A percentile compares a stretch with the other conserved stretches of the same genome.
phyloP scores from a whole-genome alignment of 1,284 basidiomycete species.

The Amylostereum areolatum region DNA sequence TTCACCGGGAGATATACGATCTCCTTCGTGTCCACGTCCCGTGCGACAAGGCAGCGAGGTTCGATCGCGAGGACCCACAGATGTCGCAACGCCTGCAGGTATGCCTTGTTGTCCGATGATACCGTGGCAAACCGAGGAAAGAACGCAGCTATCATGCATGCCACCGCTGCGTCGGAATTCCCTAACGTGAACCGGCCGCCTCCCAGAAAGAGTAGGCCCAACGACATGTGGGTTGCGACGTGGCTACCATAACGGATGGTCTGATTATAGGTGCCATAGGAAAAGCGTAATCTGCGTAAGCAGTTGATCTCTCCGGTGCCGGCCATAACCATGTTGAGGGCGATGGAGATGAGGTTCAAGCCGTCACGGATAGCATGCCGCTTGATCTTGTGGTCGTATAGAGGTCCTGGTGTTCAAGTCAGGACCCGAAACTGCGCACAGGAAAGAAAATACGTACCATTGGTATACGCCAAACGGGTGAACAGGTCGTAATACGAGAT shows the following conservation, averaged over 20 bases:
- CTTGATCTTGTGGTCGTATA: constrained; percentile 82
- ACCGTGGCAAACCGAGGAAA: constrained; percentile 82
- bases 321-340: constrained; percentile 90
- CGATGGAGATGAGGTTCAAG: constrained; percentile 80
- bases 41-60: constrained; percentile 85
- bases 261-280: constrained; percentile 86
- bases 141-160: constrained; percentile 84
- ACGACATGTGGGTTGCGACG: constrained; percentile 85
- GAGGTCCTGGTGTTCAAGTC: constrained; percentile 43
- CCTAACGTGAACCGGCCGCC: constrained; percentile 91
- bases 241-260: constrained; percentile 85
- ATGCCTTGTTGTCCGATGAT: constrained; percentile 85
- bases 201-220: constrained; percentile 92
- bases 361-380: constrained; percentile 85
- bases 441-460: constrained; percentile 37
- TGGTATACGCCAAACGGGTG: constrained; percentile 58
- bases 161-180: constrained; percentile 87
- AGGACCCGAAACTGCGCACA: constrained; percentile 1
- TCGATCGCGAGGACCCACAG: constrained; percentile 95
- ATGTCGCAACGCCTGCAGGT: constrained; percentile 90
- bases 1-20: constrained; percentile 90
- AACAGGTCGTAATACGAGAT: constrained; percentile 80
- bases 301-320: constrained; percentile 94
- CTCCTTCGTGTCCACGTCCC: constrained; percentile 87
- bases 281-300: constrained; percentile 82